Evolutionary conservation across 768 basidiomycete genomes (phyloP).

Genomic region (Termitomyces sp.): DNA sequence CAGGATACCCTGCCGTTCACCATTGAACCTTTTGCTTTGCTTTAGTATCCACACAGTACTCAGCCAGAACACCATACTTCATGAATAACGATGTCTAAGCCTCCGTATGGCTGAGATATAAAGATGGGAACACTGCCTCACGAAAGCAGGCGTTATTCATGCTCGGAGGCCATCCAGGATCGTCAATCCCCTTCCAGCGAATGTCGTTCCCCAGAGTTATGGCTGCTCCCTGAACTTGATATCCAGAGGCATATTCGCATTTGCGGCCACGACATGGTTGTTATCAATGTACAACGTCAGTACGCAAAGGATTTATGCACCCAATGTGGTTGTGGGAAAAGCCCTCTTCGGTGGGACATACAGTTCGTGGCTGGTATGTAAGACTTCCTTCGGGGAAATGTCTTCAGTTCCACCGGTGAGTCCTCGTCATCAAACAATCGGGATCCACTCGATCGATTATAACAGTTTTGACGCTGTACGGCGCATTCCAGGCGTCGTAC

Average conservation of each 20-base stretch:
- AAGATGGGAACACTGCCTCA: background rate
- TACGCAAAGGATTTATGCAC: constrained; percentile 38
- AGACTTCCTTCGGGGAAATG: constrained; percentile 58
- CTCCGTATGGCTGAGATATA: background rate
- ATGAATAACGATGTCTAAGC: background rate
- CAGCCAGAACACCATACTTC: background rate
- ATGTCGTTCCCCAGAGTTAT: constrained; percentile 5
- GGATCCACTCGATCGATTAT: background rate
- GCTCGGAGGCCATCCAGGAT: constrained; percentile 17
- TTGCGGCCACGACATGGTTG: constrained; percentile 54
- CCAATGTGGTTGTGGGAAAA: constrained; percentile 74
- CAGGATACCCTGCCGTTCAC: background rate
- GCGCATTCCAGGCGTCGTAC: constrained; percentile 79
- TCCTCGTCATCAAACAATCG: background rate
- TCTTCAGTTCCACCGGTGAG: constrained; percentile 60
- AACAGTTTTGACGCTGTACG: constrained; percentile 66
- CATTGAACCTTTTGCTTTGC: background rate
- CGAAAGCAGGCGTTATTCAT: background rate
- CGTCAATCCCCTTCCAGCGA: constrained; percentile 28
- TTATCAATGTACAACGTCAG: constrained; percentile 63
- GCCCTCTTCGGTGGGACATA: constrained; percentile 63
- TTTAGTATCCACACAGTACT: too few species aligned
- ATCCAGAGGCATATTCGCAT: constrained; percentile 29
- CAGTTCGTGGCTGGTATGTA: constrained; percentile 84
- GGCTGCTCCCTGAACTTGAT: background rate